Base-by-base conservation (phyloP, 352 stramenopile species). In the Globisporangium camurandrum region DNA sequence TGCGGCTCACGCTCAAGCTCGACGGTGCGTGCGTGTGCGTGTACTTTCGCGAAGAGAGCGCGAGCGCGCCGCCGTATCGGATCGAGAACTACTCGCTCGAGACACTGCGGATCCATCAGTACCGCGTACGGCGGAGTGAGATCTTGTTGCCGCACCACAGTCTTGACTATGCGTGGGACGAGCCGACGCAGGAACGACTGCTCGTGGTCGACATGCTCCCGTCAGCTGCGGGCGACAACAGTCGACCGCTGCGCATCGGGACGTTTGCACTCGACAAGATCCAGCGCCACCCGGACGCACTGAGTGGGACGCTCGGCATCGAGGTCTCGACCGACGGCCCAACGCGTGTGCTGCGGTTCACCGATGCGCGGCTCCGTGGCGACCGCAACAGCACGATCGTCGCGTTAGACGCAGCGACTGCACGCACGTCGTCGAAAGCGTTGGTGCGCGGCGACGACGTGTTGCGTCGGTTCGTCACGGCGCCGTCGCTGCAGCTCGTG, bases 21-120 rank as follows among this genome's bases (percentile, higher is more conserved):
- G 83, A 92, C 33, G 64, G 64, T 0, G 81, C 78, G 5, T 88
- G 81, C 28, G 57, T 93, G n/a, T 93, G 76, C 39, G 75, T 88
- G 10, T 91, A 86, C 51, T 75, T 93, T 27, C 70, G 75, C 22
- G 81, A 91, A 64, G 81, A 92, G 56, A 82, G 62, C 26, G 84
- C 75, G 6, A 88, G 70, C 48, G 77, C 72, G 5, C 82, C 84
- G 4, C 84, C 84, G 27, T 95, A 93, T 55, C 82, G 84, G 19
- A 77, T 95, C 30, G 84, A 95, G 30, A 95, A 95, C 37, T 95
- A 90, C 61, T 95, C 84, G 24, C 55, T 95, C 17, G 84, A 95
- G 58, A 95, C 84, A 19, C 68, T 95, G 44, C 82, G 84, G 41
- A 79, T 89, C 22, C 82, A 95, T 31, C 84, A 93, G 55, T 73